Base-by-base conservation (phyloP, 495 filamentous ascomycete species). In the Evansstolkia leycettana region DNA sequence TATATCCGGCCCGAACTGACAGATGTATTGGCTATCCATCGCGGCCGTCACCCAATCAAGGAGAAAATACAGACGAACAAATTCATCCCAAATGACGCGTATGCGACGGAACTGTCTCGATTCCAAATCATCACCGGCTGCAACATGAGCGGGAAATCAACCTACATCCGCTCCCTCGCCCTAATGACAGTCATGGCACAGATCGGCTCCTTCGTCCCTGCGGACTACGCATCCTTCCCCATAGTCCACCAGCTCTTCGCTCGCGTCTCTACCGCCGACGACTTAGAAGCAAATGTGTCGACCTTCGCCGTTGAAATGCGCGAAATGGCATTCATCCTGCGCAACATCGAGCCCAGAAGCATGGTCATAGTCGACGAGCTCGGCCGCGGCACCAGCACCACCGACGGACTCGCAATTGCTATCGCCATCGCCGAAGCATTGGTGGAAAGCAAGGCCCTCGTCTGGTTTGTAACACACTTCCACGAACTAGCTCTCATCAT, bases 111-210 rank as follows among this genome's bases (percentile, higher is more conserved):
- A 17, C 75, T 83, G 38, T 72, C 69, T 20, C 75, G 89, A 6
- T 88, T 95, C 54, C 85, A 94, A 40, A 83, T 96, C 40, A 80
- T 98, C 49, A 94, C 90, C 5, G 90, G 90, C 27, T 90, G 85
- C 56, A 98, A 98, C 55, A 96, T 95, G 92, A 92, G 85, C 47
- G 90, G 90, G n/a, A 95, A 94, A 51, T 85, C 84, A 40, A 96
- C 89, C 0, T 96, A 92, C 59, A 93, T 96, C 49, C 78, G 84
- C 39, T 80, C 77, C 5, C 64, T 94, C 27, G 85, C 89, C 12
- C 62, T 98, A 7, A 77, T 89, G 53, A 72, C 78, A 17, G 72
- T 98, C 32, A 90, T 98, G 84, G 84, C 85, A 3, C 90, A 98
- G 46, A 76, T 92, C 39, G 90, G 90, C 17, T 84, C 76, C 44